A percentile compares a stretch with the other conserved stretches of the same genome.
Conservation (phyloP, 179 eudicot genomes). For the Nepenthes alata region DNA sequence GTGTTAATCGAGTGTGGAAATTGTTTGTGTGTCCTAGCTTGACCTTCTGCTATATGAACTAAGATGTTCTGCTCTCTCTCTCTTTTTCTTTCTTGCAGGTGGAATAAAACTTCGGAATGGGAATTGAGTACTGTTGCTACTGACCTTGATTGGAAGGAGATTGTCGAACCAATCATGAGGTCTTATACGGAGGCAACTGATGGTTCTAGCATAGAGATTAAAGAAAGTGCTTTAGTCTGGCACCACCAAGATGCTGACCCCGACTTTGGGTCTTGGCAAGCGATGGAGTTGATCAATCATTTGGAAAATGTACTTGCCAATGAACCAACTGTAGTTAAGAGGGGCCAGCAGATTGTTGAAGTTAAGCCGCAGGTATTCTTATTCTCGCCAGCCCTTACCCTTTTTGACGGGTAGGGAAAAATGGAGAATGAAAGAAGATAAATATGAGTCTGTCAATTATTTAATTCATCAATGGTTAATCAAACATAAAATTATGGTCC, state of each 20-base stretch:
- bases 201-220: constrained; percentile 62
- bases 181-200: constrained; percentile 74
- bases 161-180: constrained; percentile 80
- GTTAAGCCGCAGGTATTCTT: constrained; percentile 73
- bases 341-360: constrained; percentile 80
- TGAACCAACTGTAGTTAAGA: constrained; percentile 65
- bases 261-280: constrained; percentile 86
- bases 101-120: constrained; percentile 51
- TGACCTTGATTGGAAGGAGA: constrained; percentile 72
- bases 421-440: too few species aligned
- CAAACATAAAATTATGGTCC: too few species aligned
- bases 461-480: too few species aligned
- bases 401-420: too few species aligned
- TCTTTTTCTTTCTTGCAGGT: constrained; percentile 31
- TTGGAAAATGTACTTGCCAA: constrained; percentile 77
- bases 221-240: constrained; percentile 87
- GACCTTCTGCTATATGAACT: not conserved
- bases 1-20: constrained; percentile 1
- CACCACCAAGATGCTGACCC: constrained; percentile 86
- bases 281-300: constrained; percentile 71
- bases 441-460: too few species aligned
- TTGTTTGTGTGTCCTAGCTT: too few species aligned
- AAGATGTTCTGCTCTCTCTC: not conserved
- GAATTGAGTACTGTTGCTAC: constrained; percentile 27
- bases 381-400: too few species aligned